These are phyloP conservation scores for Penicillium tannophilum DNA, from an alignment of 495 filamentous ascomycete species.

Conservation along the genomic window DNA sequence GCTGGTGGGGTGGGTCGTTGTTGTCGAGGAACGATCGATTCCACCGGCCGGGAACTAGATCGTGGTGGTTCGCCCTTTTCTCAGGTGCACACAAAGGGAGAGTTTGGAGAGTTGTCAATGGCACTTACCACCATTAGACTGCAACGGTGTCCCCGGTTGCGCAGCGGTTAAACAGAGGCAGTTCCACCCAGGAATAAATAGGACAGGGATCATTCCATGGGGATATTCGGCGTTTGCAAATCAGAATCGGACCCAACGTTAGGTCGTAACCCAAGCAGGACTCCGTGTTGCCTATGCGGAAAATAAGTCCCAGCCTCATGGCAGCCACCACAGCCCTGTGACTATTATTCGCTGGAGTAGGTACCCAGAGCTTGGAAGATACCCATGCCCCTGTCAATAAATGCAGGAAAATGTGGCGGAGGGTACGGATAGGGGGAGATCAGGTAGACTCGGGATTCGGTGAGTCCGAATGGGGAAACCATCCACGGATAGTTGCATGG, in stretches of 20 bases:
- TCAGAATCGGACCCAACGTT: constrained; percentile 13
- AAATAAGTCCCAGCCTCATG: constrained; percentile 29
- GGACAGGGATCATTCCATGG: constrained; percentile 17
- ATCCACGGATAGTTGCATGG: constrained; percentile 32
- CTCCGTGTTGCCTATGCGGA: constrained; percentile 17
- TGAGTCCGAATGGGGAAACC: constrained; percentile 14
- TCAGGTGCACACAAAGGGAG: constrained; percentile 6
- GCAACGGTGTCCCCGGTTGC: constrained; percentile 20
- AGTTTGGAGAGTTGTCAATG: constrained; percentile 8
- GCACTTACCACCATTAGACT: constrained; percentile 5
- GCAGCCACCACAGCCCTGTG: constrained; percentile 27
- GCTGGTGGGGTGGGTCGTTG: constrained; percentile 5
- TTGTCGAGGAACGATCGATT: constrained; percentile 2
- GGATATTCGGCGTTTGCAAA: constrained; percentile 15
- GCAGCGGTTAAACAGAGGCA: constrained; percentile 11
- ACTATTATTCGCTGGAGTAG: constrained; percentile 11
- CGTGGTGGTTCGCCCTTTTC: neutral
- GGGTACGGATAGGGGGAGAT: neutral
- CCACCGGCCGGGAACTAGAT: neutral
- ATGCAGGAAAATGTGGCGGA: neutral
- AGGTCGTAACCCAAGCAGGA: constrained; percentile 14
- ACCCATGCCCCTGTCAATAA: neutral
- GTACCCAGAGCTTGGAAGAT: neutral
- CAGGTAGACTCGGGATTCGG: neutral
- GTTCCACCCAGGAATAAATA: constrained; percentile 1